These are phyloP conservation scores for Melaleuca alternifolia DNA, from an alignment of 345 rosid species.

Conservation along the genomic window DNA sequence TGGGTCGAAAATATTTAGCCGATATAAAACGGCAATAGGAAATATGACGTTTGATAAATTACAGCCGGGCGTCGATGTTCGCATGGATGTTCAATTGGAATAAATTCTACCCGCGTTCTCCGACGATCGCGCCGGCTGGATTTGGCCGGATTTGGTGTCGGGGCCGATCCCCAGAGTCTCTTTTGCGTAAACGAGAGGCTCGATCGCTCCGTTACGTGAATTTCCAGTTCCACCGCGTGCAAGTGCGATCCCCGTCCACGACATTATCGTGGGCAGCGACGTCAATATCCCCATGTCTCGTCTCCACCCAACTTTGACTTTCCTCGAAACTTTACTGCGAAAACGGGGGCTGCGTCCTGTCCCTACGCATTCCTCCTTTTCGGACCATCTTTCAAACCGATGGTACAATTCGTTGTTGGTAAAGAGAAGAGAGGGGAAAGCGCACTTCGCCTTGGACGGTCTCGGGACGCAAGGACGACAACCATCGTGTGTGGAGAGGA, in stretches of 20 bases:
- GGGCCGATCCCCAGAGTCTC: no score
- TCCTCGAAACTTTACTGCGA: not conserved
- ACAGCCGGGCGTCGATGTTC: not conserved
- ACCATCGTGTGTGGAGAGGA: no score
- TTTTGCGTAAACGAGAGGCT: no score
- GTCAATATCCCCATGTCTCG: not conserved
- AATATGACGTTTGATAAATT: not conserved
- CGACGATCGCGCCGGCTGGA: not conserved
- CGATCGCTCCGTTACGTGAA: no score
- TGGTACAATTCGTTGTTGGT: accelerated
- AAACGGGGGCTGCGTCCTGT: not conserved
- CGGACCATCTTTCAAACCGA: not conserved
- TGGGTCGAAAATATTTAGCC: not conserved
- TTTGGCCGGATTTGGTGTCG: not conserved
- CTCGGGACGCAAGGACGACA: not conserved
- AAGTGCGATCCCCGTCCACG: not conserved
- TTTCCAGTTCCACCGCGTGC: not conserved
- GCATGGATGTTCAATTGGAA: not conserved
- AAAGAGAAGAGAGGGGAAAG: not conserved
- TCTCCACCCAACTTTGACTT: no score
- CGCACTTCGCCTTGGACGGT: not conserved
- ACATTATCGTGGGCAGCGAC: no score
- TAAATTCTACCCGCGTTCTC: not conserved
- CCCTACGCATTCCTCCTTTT: accelerated
- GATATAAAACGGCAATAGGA: not conserved